A percentile compares a stretch with the other conserved stretches of the same genome.
Evolutionary conservation across 352 stramenopile genomes (phyloP).

Genomic region (Globisporangium sylvaticum): DNA sequence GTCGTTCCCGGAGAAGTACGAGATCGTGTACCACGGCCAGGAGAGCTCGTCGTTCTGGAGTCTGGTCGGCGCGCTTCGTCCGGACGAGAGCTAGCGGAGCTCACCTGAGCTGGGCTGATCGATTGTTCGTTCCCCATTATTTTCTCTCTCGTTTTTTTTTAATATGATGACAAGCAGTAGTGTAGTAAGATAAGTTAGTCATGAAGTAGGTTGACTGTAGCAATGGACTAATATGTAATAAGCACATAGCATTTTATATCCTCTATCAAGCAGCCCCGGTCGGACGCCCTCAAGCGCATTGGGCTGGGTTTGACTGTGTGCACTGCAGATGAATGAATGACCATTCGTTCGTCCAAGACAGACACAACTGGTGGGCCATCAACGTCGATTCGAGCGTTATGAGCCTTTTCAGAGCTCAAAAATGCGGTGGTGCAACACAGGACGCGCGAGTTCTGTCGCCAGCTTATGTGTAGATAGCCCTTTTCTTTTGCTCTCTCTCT

Average conservation of each 20-base stretch:
- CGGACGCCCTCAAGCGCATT: not conserved
- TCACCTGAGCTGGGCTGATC: not conserved
- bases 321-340: not conserved
- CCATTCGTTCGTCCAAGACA: not conserved
- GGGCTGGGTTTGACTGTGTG: not conserved
- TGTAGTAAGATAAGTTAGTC: not conserved
- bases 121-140: not conserved
- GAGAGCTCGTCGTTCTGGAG: conserved; percentile 72
- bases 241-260: not conserved
- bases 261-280: not conserved
- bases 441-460: no score
- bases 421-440: no score
- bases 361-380: no score
- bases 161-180: not conserved
- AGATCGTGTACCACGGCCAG: conserved; percentile 64
- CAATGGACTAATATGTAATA: conserved; percentile 4
- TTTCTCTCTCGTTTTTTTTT: not conserved
- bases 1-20: conserved; percentile 66
- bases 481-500: no score
- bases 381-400: no score
- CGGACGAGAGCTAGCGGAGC: conserved; percentile 19
- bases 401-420: no score
- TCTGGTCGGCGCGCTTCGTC: conserved; percentile 41
- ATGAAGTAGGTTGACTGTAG: not conserved
- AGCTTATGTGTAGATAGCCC: no score